Evolutionary conservation across 345 rosid species (phyloP).

Genomic region (Acer negundo): DNA sequence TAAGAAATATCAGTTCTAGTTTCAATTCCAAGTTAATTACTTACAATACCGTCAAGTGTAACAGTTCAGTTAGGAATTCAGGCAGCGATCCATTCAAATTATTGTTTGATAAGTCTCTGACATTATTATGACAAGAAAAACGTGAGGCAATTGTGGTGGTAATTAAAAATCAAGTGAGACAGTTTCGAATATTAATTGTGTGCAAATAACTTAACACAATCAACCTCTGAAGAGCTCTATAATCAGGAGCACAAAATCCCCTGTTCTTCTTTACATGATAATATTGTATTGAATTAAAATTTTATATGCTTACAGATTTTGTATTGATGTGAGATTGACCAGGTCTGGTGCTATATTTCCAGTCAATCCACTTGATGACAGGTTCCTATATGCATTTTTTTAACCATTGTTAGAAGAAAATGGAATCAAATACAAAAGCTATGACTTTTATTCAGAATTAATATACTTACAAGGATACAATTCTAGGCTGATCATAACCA

Average conservation of each 20-base stretch:
- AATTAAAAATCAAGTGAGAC: conserved; percentile 12
- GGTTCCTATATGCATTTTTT: conserved; percentile 18
- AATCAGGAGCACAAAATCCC: too few species aligned
- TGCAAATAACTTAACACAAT: too few species aligned
- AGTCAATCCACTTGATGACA: conserved; percentile 22
- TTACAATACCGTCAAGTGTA: not conserved
- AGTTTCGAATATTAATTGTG: not conserved
- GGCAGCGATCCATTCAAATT: not conserved
- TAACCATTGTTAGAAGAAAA: not conserved
- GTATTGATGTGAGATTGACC: conserved; percentile 19
- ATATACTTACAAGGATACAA: not conserved
- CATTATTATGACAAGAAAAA: not conserved
- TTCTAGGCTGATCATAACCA: not conserved
- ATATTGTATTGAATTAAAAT: not conserved
- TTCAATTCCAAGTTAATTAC: not conserved
- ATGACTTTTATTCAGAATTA: too few species aligned
- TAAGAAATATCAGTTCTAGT: not conserved
- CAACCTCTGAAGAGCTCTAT: too few species aligned
- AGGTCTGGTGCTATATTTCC: conserved; percentile 22
- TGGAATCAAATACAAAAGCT: not conserved
- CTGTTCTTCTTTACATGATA: too few species aligned
- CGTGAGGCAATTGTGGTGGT: not conserved
- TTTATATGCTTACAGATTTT: conserved; percentile 24
- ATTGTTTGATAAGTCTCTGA: not conserved
- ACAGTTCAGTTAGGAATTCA: not conserved